Evolutionary conservation across 2,329 filamentous ascomycete species (phyloP).

Genomic region (Arthrobotrys conoides): DNA sequence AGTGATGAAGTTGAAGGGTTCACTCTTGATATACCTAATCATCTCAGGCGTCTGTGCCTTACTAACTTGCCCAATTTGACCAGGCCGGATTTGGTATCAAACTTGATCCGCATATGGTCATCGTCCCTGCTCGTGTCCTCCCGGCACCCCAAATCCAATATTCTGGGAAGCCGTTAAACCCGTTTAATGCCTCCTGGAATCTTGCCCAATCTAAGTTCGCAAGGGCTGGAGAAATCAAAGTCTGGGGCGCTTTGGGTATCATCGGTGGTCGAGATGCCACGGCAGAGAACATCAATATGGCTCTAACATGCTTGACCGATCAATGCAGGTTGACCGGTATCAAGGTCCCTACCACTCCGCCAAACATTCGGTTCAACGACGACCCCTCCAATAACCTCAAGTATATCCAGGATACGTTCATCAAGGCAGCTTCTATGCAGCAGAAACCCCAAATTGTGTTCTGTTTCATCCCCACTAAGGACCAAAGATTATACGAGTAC

Average conservation of each 20-base stretch:
- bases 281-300: constrained; percentile 11
- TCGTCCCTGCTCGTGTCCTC: constrained; percentile 80
- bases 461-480: constrained; percentile 73
- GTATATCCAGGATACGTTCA: constrained; percentile 48
- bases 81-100: constrained; percentile 75
- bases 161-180: constrained; percentile 65
- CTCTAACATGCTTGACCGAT: constrained; percentile 32
- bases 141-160: constrained; percentile 76
- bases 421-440: constrained; percentile 12
- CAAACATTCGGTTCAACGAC: constrained; percentile 22
- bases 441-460: constrained; percentile 70
- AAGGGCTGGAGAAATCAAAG: constrained; percentile 70
- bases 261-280: constrained; percentile 47
- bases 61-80: constrained; percentile 15
- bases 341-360: constrained; percentile 37
- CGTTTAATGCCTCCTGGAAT: constrained; percentile 78
- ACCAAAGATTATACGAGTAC: constrained; percentile 74
- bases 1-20: constrained; percentile 12
- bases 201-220: constrained; percentile 74
- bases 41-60: not conserved
- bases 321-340: constrained; percentile 48
- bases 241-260: constrained; percentile 68
- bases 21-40: not conserved
- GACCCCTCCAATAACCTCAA: constrained; percentile 12
- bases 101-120: constrained; percentile 76